Evolutionary conservation across 495 filamentous ascomycete genomes (phyloP), one percentile per base, ranked within the genome.

Genomic region (Penicillium ucsense): DNA sequence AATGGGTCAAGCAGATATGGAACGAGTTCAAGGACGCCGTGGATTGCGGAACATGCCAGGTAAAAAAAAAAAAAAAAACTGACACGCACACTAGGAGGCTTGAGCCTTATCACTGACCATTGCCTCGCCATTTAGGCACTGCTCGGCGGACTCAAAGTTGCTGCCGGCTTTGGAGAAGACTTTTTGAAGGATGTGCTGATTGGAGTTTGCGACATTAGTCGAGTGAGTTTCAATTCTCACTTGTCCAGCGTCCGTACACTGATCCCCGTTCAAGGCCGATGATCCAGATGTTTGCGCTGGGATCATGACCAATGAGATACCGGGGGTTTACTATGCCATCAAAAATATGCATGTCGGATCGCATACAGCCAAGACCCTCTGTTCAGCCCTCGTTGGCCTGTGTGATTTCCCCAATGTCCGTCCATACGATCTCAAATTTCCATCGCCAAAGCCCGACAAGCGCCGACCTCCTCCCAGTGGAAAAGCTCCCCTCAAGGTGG

Each of bases 261-360:
- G 8, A 49, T 38, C 37, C 33, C 20, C 5, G 12, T 29, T 12
- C 45, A 4, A 68, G 65, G 52, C 56, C 37, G 64, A 72, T 46
- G 75, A 77, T 43, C 39, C 51, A 35, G 76, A 80, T 57, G 75
- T 77, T 31, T 80, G 75, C 45, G 50, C 59, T 8, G 74, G 73
- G 5, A 50, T 67, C 10, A 65, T 79, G 11, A 61, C 61, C 11
- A 63, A 66, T 0, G 74, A 80, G 59, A 72, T 68, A 0, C 72
- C 76, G 1, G 70, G 74, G 28, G 54, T 78, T 20, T 68, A 75
- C 30, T 64, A 74, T 39, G 59, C 62, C 33, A 57, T 81, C 3
- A 61, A 67, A 30, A 56, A 66, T 7, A 63, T 81, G 52, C 48
- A 53, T 3, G 55, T 78, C 33, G 67, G 65, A 29, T 74, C 74